Evolutionary conservation across 108 stramenopile genomes (phyloP).

Genomic region (Cyclotella kingstonii): DNA sequence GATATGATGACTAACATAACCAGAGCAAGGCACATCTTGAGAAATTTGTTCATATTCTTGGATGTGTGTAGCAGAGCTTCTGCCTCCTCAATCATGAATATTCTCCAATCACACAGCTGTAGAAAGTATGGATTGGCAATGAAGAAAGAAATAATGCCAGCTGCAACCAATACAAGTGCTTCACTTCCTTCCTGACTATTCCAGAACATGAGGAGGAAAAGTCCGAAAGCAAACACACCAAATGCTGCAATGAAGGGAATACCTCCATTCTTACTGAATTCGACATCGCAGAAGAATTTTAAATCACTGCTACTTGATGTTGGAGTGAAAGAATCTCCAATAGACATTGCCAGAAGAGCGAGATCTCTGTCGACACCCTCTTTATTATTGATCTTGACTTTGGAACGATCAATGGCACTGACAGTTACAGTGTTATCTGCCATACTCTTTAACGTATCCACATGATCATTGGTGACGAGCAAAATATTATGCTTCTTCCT

Average conservation of each 20-base stretch:
- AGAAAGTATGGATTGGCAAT: slow-evolving; percentile 63
- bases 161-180: slow-evolving; percentile 52
- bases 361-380: slow-evolving; percentile 50
- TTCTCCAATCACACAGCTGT: slow-evolving; percentile 61
- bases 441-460: slow-evolving; percentile 54
- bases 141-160: slow-evolving; percentile 56
- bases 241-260: slow-evolving; percentile 45
- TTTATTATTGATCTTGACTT: slow-evolving; percentile 49
- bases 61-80: slow-evolving; percentile 67
- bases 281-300: slow-evolving; percentile 64
- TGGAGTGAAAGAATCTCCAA: slow-evolving; percentile 51
- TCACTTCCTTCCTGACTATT: slow-evolving; percentile 41
- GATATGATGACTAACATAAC: slow-evolving; percentile 43
- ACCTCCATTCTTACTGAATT: slow-evolving; percentile 44
- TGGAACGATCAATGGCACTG: slow-evolving; percentile 59
- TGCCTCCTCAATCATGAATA: slow-evolving; percentile 58
- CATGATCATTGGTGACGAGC: slow-evolving; percentile 76
- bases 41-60: slow-evolving; percentile 49
- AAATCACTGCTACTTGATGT: slow-evolving; percentile 39
- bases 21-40: slow-evolving; percentile 48
- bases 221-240: slow-evolving; percentile 41
- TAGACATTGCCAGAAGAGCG: slow-evolving; percentile 50
- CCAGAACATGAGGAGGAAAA: slow-evolving; percentile 61
- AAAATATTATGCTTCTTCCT: slow-evolving; percentile 59
- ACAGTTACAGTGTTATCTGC: slow-evolving; percentile 70